Evolutionary conservation across 169 alveolate genomes (phyloP).

Genomic region (Eimeria brunetti): DNA sequence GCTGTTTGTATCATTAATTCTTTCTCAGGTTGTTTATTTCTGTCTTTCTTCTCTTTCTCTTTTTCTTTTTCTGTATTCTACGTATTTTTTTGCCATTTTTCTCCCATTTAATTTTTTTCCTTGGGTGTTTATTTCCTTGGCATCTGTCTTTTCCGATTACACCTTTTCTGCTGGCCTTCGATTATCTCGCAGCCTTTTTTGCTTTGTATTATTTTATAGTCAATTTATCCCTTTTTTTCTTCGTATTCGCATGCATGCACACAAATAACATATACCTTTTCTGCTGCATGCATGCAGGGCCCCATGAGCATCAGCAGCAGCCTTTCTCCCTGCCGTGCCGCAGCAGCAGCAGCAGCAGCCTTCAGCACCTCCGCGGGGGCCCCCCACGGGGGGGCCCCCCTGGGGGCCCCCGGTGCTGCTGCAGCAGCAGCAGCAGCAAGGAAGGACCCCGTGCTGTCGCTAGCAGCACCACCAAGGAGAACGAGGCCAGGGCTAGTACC

Average conservation of each 20-base stretch:
- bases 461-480: constrained; percentile 10
- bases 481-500: constrained; percentile 22
- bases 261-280: no score
- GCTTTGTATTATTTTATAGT: background rate
- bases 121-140: background rate
- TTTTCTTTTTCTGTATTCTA: background rate
- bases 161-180: background rate
- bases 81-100: background rate
- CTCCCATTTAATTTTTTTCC: no score
- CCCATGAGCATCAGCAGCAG: background rate
- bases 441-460: background rate
- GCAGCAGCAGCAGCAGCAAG: background rate
- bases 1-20: no score
- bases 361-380: background rate
- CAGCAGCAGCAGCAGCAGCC: constrained; percentile 12
- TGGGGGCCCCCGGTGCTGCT: background rate
- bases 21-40: background rate
- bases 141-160: background rate
- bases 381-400: background rate
- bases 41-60: background rate
- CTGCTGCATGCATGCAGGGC: background rate
- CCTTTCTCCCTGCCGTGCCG: background rate
- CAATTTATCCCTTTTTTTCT: no score
- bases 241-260: no score
- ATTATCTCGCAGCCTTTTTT: background rate